Evolutionary conservation across 2,329 filamentous ascomycete genomes (phyloP).

Genomic region (Pseudocercospora fijiensis): DNA sequence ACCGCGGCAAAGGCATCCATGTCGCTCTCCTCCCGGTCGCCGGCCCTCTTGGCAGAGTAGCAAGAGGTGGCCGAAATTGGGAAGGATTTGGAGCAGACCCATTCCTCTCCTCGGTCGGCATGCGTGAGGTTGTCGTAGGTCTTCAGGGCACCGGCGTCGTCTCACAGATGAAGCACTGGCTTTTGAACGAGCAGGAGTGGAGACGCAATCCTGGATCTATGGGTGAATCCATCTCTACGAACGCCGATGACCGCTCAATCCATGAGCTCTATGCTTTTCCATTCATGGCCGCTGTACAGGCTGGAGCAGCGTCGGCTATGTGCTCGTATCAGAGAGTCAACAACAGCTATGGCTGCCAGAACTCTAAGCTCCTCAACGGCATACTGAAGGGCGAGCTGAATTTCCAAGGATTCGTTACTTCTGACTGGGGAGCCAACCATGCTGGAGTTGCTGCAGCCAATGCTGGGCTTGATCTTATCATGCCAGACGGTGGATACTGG

Average conservation of each 20-base stretch:
- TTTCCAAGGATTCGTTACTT: constrained; percentile 67
- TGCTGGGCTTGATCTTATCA: constrained; percentile 64
- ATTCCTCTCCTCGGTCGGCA: constrained; percentile 56
- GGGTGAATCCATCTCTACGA: constrained; percentile 48
- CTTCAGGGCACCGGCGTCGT: constrained; percentile 45
- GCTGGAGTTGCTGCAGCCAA: constrained; percentile 60
- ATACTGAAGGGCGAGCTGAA: constrained; percentile 70
- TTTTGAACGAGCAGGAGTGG: constrained; percentile 60
- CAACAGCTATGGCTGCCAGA: constrained; percentile 60
- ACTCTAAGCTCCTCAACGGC: constrained; percentile 65
- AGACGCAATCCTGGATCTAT: constrained; percentile 40
- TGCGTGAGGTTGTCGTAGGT: constrained; percentile 53
- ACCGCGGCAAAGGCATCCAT: constrained; percentile 35
- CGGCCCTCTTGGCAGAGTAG: constrained; percentile 52
- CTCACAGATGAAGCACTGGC: constrained; percentile 52
- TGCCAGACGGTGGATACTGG: constrained; percentile 51
- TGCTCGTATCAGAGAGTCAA: constrained; percentile 63
- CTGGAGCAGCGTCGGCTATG: constrained; percentile 53
- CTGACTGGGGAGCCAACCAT: constrained; percentile 64
- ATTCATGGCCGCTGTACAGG: constrained; percentile 53
- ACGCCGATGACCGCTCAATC: constrained; percentile 62
- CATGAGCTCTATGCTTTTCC: constrained; percentile 43
- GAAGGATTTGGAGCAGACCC: constrained; percentile 68
- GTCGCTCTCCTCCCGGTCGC: constrained; percentile 63
- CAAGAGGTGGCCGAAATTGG: constrained; percentile 39